Conservation (phyloP, 78 protist genomes). For the Chrysochromulina parva region DNA sequence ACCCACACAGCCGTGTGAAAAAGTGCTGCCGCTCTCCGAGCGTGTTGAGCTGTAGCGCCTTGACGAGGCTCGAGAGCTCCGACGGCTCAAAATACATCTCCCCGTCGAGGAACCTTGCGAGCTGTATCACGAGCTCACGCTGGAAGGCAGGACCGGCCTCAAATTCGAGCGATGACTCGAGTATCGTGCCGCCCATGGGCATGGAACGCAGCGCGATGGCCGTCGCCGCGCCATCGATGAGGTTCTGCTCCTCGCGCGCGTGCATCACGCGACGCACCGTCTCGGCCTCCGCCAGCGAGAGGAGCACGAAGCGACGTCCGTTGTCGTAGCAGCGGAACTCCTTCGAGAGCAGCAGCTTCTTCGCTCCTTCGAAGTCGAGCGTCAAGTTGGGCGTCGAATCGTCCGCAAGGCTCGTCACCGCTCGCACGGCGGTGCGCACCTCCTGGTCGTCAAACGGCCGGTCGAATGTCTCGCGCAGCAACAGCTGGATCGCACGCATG, state of each 20-base stretch:
- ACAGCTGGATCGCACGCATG: background rate
- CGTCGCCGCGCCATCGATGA: conserved; percentile 26
- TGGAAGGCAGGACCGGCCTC: background rate
- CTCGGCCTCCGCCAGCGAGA: conserved; percentile 74
- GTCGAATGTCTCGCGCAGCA: background rate
- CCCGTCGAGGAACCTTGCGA: background rate
- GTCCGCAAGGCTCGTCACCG: too few relatives aligned
- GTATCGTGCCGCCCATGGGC: too few relatives aligned
- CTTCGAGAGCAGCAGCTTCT: background rate
- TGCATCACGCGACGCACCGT: conserved; percentile 58
- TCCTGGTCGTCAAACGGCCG: too few relatives aligned
- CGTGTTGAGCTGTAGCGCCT: background rate
- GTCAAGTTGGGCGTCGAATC: too few relatives aligned
- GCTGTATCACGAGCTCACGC: background rate
- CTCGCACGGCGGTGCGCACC: too few relatives aligned
- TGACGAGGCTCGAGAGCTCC: background rate
- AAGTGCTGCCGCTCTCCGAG: background rate
- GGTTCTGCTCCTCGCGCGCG: conserved; percentile 11
- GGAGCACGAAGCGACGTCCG: conserved; percentile 42
- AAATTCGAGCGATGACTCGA: background rate
- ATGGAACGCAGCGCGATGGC: background rate
- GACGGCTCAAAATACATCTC: background rate
- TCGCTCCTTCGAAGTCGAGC: too few relatives aligned
- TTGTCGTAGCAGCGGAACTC: background rate
- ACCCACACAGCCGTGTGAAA: background rate